These are phyloP conservation scores for Gossypium mustelinum DNA, from an alignment of 345 rosid species.

Conservation along the genomic window DNA sequence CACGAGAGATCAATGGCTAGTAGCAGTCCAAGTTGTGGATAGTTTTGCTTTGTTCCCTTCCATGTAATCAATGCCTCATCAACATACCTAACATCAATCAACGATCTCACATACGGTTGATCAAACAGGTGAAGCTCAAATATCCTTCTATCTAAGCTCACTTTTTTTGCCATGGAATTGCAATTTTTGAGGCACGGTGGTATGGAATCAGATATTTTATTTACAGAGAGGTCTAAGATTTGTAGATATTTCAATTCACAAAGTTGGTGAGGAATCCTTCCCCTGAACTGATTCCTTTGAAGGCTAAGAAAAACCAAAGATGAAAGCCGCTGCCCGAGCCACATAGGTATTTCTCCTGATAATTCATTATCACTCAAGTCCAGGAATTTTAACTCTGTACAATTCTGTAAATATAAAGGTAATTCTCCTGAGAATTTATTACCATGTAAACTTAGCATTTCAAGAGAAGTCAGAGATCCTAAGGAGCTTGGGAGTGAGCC, in stretches of 20 bases:
- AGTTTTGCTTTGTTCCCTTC: slow-evolving; percentile 19
- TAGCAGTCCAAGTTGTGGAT: background rate
- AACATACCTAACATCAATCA: background rate
- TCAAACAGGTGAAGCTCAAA: background rate
- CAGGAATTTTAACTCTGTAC: background rate
- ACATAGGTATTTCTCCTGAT: background rate
- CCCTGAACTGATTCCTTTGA: background rate
- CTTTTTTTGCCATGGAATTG: background rate
- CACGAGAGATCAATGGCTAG: slow-evolving; percentile 15
- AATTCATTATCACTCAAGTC: slow-evolving; percentile 1
- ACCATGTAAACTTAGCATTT: background rate
- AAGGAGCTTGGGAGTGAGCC: background rate
- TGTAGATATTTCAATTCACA: background rate
- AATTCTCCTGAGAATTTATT: background rate
- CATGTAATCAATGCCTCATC: slow-evolving; percentile 21
- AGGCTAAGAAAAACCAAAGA: background rate
- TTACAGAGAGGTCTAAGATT: background rate
- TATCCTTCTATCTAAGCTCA: background rate
- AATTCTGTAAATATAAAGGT: background rate
- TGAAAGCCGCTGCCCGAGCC: background rate
- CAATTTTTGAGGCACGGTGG: background rate
- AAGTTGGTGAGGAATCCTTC: background rate
- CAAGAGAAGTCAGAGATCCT: background rate
- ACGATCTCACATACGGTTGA: too few relatives aligned
- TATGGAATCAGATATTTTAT: background rate